Percentiles rank a stretch among this genome's conserved stretches.
phyloP scores from a whole-genome alignment of 192 early-diverging fungal species.

The Coemansia sp. region DNA sequence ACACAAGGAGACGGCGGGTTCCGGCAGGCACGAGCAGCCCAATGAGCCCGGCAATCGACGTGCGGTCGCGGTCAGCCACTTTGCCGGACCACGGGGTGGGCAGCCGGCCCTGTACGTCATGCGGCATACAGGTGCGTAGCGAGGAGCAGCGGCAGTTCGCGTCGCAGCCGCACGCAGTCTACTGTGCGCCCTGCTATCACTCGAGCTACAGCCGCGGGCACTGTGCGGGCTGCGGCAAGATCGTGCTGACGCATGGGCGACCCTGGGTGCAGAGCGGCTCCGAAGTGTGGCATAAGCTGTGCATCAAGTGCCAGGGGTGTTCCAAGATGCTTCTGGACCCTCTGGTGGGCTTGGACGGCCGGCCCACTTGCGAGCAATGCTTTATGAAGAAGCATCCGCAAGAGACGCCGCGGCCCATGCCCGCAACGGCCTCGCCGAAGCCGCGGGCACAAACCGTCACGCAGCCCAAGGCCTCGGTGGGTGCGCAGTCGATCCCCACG shows the following conservation, averaged over 20 bases:
- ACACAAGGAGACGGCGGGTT: slow-evolving; percentile 10
- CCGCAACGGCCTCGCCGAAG: slow-evolving; percentile 6
- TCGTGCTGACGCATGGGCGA: slow-evolving; percentile 52
- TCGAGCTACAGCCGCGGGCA: slow-evolving; percentile 51
- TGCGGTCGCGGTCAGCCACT: slow-evolving; percentile 44
- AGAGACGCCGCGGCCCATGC: slow-evolving; percentile 17
- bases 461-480: not conserved
- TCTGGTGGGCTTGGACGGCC: slow-evolving; percentile 35
- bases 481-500: slow-evolving; percentile 31
- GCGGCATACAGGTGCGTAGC: slow-evolving; percentile 20
- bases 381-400: slow-evolving; percentile 16
- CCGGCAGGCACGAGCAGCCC: slow-evolving; percentile 12
- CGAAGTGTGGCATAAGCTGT: slow-evolving; percentile 54
- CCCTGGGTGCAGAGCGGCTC: slow-evolving; percentile 54
- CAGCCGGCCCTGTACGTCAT: slow-evolving; percentile 30
- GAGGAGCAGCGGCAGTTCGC: slow-evolving; percentile 54
- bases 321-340: slow-evolving; percentile 38
- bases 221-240: slow-evolving; percentile 45
- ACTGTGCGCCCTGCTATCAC: slow-evolving; percentile 53
- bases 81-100: slow-evolving; percentile 25
- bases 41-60: slow-evolving; percentile 7
- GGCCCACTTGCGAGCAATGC: slow-evolving; percentile 53
- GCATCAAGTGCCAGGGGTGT: slow-evolving; percentile 47
- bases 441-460: not conserved
- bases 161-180: slow-evolving; percentile 39